Conservation (phyloP, 257 asterid genomes). For the Voacanga thouarsii region DNA sequence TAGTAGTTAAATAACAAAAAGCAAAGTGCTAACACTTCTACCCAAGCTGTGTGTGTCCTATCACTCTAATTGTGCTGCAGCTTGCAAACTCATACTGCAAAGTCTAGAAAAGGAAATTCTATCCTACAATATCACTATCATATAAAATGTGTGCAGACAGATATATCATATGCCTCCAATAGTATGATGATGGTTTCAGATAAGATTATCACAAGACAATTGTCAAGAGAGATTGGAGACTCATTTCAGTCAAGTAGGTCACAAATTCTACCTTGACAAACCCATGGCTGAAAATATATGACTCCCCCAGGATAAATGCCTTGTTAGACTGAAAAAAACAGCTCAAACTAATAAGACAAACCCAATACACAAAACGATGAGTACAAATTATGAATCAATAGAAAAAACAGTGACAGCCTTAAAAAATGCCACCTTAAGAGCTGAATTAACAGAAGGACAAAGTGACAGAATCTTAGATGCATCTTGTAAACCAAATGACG, state of each 20-base stretch:
- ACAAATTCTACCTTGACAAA: slow-evolving; percentile 70
- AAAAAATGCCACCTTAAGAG: slow-evolving; percentile 56
- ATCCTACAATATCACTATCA: not conserved
- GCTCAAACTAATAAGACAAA: slow-evolving; percentile 18
- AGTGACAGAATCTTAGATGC: slow-evolving; percentile 78
- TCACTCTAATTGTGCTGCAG: not conserved
- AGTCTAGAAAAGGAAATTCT: not conserved
- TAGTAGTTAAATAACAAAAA: not conserved
- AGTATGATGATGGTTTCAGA: not conserved
- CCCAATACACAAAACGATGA: too few species aligned
- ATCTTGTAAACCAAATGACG: slow-evolving; percentile 79
- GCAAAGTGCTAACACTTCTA: not conserved
- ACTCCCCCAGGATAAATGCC: slow-evolving; percentile 79
- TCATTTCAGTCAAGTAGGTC: not conserved
- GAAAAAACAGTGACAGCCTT: not conserved
- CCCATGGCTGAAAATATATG: slow-evolving; percentile 68
- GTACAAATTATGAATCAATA: slow-evolving; percentile 8
- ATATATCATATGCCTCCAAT: not conserved
- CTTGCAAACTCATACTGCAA: not conserved
- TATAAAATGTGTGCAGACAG: not conserved
- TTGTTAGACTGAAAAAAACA: slow-evolving; percentile 58
- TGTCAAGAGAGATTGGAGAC: not conserved
- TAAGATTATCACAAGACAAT: not conserved
- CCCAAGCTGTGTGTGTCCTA: not conserved
- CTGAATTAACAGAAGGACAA: slow-evolving; percentile 75